Evolutionary conservation across 768 basidiomycete genomes (phyloP), one percentile per base, ranked within the genome.

Genomic region (Podaxis carcinomalis): DNA sequence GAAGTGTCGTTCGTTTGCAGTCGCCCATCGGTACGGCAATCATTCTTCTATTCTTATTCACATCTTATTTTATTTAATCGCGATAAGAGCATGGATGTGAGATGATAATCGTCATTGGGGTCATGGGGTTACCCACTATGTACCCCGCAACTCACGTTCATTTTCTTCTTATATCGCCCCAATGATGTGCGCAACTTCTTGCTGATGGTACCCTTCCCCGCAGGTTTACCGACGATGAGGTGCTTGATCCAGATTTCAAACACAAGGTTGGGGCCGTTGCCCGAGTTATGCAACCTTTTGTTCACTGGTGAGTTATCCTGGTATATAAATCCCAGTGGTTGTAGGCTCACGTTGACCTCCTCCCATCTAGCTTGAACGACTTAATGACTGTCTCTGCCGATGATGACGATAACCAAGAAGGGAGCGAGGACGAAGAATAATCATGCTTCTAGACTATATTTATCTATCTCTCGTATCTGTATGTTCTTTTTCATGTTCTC

Each of bases 221-320:
- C 64, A 90, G 90, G 52, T 94, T 95, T 71, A 77, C 77, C 1
- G 93, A 95, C 68, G 78, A 80, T 19, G 83, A 94, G 67, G 93
- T 93, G 2, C 73, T 92, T 1, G 70, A 74, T 2, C 78, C 83
- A 0, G 79, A 83, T 39, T 96, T 95, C 72, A 82, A 83, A 54
- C 81, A 88, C 37, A 78, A 80, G 25, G 69, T 96, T 4, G 77
- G 79, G 25, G 69, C 79, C 0, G 77, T 89, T 7, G 83, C 80
- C 4, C 71, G 66, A 23, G 77, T 90, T 1, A 77, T 88, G 67
- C 77, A 77, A 54, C 94, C 93, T 0, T 87, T 97, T 59, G 89
- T 95, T 2, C 90, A 91, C 67, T 88, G 86, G 91, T 89, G 62
- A 63, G 83, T 70, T 23, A 10, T 27, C 58, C 56, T 40, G 59